phyloP scores from a whole-genome alignment of 768 basidiomycete species.

The Trametes gibbosa region DNA sequence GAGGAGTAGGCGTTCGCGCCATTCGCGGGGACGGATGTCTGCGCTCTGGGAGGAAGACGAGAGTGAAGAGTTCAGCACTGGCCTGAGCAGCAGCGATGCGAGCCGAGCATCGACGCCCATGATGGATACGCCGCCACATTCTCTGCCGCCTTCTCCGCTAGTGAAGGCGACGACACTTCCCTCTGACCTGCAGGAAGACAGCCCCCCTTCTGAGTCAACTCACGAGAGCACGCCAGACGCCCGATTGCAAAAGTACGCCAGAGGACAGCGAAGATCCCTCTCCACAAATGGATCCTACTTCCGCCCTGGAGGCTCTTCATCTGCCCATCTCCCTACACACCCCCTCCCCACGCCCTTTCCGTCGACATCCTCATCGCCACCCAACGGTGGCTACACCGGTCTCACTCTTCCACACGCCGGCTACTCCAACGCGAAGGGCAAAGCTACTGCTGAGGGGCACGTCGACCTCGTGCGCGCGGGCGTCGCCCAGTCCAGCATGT shows the following conservation, averaged over 20 bases:
- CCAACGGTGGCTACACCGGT: constrained; percentile 36
- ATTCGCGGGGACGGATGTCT: constrained; percentile 33
- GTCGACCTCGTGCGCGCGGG: constrained; percentile 76
- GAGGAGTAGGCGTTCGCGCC: constrained; percentile 22
- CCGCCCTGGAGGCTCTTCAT: constrained; percentile 14
- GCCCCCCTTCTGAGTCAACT: constrained; percentile 15
- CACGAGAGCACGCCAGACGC: constrained; percentile 23
- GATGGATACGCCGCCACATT: constrained; percentile 16
- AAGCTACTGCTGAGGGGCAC: constrained; percentile 42
- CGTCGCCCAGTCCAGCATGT: constrained; percentile 86
- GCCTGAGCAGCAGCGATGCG: constrained; percentile 24
- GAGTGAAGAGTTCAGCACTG: constrained; percentile 28
- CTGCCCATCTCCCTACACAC: constrained; percentile 24
- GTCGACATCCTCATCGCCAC: constrained; percentile 15
- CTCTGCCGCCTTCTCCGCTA: constrained; percentile 12
- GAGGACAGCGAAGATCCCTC: constrained; percentile 15
- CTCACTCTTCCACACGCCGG: constrained; percentile 46
- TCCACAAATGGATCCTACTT: constrained; percentile 18
- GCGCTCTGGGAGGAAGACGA: constrained; percentile 41
- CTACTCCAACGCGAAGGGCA: constrained; percentile 37
- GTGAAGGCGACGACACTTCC: constrained; percentile 6
- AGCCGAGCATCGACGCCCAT: constrained; percentile 25
- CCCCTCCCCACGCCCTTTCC: constrained; percentile 33
- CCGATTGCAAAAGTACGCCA: constrained; percentile 26
- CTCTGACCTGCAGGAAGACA: constrained; percentile 4